Conservation (phyloP, 306 rosid species). For the Medicago arabica region DNA sequence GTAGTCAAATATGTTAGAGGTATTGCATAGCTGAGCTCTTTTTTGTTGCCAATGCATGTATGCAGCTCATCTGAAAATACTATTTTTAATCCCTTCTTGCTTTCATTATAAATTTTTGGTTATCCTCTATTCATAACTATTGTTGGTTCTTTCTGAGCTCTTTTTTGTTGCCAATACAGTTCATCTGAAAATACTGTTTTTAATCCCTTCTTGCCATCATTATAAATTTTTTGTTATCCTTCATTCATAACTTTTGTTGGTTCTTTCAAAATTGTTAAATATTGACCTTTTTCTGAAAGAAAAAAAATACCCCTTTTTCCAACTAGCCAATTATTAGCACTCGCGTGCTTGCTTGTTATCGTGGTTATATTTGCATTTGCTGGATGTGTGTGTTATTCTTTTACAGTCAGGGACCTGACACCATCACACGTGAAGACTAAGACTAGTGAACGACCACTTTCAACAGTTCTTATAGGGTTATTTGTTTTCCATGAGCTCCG, state of each 20-base stretch:
- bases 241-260: neutral
- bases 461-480: constrained; percentile 46
- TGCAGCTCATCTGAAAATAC: neutral
- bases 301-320: constrained; percentile 5
- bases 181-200: neutral
- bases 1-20: neutral
- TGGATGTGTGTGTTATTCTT: constrained; percentile 34
- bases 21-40: neutral
- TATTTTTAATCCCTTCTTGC: neutral
- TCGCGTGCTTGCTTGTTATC: constrained; percentile 27
- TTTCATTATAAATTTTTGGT: neutral
- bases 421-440: constrained; percentile 49
- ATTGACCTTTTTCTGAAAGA: neutral
- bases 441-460: constrained; percentile 51
- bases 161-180: neutral
- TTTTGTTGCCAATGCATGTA: neutral
- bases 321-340: neutral
- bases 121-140: neutral
- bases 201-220: neutral
- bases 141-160: neutral
- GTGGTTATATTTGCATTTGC: constrained; percentile 35
- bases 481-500: constrained; percentile 37
- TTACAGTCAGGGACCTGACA: constrained; percentile 57
- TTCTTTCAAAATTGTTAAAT: neutral
- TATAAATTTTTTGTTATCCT: neutral